Evolutionary conservation across 352 stramenopile species (phyloP), one percentile per base, ranked within the genome.

Genomic region (Phytophthora brassicae): DNA sequence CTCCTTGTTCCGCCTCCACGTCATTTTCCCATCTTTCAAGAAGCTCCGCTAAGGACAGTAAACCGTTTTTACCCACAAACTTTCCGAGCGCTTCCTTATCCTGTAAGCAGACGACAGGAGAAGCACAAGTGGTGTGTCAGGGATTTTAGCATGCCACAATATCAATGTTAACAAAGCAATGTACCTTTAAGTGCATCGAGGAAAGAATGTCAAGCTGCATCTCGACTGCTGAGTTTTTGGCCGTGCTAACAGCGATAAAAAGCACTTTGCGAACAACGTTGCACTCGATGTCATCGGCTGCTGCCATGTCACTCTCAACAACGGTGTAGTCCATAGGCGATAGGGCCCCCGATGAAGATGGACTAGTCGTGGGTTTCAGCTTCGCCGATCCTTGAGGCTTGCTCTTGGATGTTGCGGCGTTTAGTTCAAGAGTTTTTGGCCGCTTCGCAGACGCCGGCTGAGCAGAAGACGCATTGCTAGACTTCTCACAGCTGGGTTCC

Each of bases 211-310:
- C 44, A 12, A 87, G 44, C 44, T 87, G 70, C 35, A 72, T 7
- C 24, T 74, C 46, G 53, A 74, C 71, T 28, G 29, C 33, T 5
- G 58, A 28, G 23, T 68, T 58, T 23, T 64, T 64, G 23, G 72
- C 59, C 17, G 73, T 84, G 28, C 78, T 89, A 12, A 82, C 59
- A 50, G 88, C 56, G 6, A 89, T 60, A 59, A 67, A 88, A n/a
- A 90, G 56, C 41, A 81, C 71, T 36, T 74, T 79, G 6, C 83
- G 83, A 19, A 84, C 58, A n/a, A 79, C 79, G 46, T 79, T 78
- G 56, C 77, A 72, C 26, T 75, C 79, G n/a, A 68, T 49, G 6
- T 70, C 49, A 31, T 68, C 55, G 9, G 64, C 44, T 35, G 33
- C 11, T 31, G 45, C 33, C 58, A 70, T 77, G 11, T 73, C 64